Evolutionary conservation across 768 basidiomycete species (phyloP).

Genomic region (Boletus rubropictus): DNA sequence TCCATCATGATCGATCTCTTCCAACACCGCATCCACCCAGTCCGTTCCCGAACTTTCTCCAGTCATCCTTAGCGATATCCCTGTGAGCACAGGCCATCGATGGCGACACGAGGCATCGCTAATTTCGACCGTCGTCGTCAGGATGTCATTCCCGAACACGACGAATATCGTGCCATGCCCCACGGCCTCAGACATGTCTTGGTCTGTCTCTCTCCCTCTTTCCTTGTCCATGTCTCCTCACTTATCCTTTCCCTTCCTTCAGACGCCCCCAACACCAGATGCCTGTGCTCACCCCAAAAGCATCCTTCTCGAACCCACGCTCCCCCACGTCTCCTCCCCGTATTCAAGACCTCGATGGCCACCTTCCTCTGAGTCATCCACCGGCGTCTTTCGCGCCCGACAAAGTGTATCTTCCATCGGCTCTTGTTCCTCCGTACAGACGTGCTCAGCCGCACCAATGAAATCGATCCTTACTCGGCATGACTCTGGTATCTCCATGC

Average conservation of each 20-base stretch:
- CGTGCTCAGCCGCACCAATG: constrained; percentile 22
- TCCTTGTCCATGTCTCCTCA: constrained; percentile 2
- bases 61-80: constrained; percentile 20
- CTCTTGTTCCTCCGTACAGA: constrained; percentile 28
- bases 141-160: constrained; percentile 28
- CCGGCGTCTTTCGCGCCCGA: constrained; percentile 25
- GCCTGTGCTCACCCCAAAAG: constrained; percentile 18
- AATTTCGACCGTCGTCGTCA: constrained; percentile 19
- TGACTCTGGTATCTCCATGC: constrained; percentile 43
- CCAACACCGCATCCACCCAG: constrained; percentile 8
- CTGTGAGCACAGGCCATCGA: constrained; percentile 23
- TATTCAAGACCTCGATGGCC: constrained; percentile 19
- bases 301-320: constrained; percentile 24
- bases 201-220: constrained; percentile 15
- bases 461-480: constrained; percentile 58
- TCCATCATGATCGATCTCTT: neutral
- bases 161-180: constrained; percentile 27
- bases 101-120: constrained; percentile 16
- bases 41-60: constrained; percentile 22
- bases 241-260: constrained; percentile 1
- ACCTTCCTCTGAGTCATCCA: constrained; percentile 13
- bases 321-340: constrained; percentile 11
- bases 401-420: constrained; percentile 38
- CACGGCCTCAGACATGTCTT: constrained; percentile 26
- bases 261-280: constrained; percentile 24